Evolutionary conservation across 129 eudicot genomes (phyloP).

Genomic region (Heracleum sosnowskyi): DNA sequence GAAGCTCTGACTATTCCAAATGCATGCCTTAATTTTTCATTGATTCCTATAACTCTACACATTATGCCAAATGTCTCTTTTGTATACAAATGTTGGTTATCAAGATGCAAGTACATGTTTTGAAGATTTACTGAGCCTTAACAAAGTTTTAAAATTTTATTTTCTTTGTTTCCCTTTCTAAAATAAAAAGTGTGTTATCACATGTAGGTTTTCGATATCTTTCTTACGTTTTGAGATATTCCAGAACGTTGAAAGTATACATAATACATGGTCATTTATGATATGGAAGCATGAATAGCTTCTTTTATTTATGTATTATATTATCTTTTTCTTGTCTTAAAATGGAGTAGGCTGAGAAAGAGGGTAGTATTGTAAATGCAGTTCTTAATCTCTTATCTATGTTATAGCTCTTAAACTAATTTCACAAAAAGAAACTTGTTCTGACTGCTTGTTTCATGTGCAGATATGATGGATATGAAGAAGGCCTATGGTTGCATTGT

Average conservation of each 20-base stretch:
- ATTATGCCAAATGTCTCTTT: too few relatives aligned
- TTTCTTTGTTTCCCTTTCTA: not conserved
- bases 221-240: too few relatives aligned
- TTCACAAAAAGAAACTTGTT: not conserved
- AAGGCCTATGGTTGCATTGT: conserved; percentile 95
- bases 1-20: not conserved
- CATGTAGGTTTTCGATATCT: not conserved
- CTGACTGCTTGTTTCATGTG: conserved; percentile 8
- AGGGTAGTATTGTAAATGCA: not conserved
- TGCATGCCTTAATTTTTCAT: too few relatives aligned
- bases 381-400: not conserved
- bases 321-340: not conserved
- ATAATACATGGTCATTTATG: not conserved
- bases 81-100: not conserved
- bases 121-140: not conserved
- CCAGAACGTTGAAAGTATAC: not conserved
- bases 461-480: conserved; percentile 86
- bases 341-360: not conserved
- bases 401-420: not conserved
- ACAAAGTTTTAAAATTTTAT: not conserved
- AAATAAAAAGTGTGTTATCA: not conserved
- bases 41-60: too few relatives aligned
- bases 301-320: too few relatives aligned
- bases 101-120: not conserved
- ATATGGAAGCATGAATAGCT: not conserved